Conservation (phyloP, 2,329 filamentous ascomycete genomes). For the Cladosporium austrohemisphaericum region DNA sequence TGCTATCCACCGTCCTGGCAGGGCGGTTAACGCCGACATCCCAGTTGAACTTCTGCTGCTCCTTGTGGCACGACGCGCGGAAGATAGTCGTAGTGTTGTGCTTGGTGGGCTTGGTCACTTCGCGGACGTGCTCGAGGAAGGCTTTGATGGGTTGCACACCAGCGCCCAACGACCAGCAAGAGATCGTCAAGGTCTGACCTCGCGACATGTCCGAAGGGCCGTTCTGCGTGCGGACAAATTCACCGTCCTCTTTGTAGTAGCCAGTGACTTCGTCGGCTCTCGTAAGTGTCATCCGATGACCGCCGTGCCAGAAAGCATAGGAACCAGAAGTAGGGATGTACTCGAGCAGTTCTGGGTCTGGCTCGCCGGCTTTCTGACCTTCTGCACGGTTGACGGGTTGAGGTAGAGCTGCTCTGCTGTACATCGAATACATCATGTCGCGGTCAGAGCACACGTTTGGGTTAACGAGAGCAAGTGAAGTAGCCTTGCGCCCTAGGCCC, state of each 20-base stretch:
- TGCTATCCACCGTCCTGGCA: constrained; percentile 67
- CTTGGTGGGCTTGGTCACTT: constrained; percentile 33
- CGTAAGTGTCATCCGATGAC: constrained; percentile 6
- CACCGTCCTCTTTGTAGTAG: constrained; percentile 7
- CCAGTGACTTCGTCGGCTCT: constrained; percentile 7
- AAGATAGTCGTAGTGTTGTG: constrained; percentile 22
- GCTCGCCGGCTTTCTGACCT: neutral
- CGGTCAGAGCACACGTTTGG: neutral
- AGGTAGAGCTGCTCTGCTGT: neutral
- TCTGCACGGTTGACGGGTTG: no score
- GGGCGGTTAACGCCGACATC: constrained; percentile 48
- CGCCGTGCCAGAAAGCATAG: constrained; percentile 12
- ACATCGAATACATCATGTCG: neutral
- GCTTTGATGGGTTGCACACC: constrained; percentile 33
- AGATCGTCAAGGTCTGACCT: constrained; percentile 17
- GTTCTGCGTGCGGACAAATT: constrained; percentile 11
- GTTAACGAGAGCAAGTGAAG: constrained; percentile 4
- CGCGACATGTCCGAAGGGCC: neutral
- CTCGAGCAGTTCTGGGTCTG: constrained; percentile 20
- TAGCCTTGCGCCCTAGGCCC: constrained; percentile 1
- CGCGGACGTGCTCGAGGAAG: constrained; percentile 45
- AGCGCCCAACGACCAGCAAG: constrained; percentile 21
- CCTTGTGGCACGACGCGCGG: constrained; percentile 14
- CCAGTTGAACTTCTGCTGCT: constrained; percentile 31
- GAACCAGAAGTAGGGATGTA: constrained; percentile 28